Conservation (phyloP, 129 eudicot genomes). For the Ambrosia trifida region DNA sequence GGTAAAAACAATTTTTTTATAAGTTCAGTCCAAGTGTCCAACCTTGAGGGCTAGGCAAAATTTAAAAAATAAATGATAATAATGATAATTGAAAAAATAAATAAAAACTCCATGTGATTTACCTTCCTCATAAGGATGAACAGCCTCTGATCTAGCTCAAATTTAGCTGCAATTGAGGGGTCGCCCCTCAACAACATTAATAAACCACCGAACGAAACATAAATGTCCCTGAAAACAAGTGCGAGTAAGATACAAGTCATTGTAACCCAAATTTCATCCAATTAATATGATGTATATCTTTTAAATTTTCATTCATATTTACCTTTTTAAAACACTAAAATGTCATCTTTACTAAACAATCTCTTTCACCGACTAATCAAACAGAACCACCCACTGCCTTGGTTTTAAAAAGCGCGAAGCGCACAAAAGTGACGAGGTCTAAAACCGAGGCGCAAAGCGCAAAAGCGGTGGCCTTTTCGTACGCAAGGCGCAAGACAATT, state of each 20-base stretch:
- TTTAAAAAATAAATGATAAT: background rate
- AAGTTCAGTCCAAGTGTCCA: background rate
- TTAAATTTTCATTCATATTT: background rate
- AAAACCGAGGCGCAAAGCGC: no score
- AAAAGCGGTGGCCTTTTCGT: no score
- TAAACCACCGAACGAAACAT: conserved; percentile 86
- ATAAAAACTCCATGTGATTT: background rate
- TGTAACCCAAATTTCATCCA: background rate
- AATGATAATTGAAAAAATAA: background rate
- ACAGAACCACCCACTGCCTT: no score
- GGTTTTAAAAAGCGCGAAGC: no score
- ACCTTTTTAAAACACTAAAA: no score
- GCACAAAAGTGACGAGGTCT: no score
- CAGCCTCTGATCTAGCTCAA: conserved; percentile 94
- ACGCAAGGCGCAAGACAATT: no score
- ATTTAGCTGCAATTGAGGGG: conserved; percentile 68
- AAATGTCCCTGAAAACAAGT: conserved; percentile 59
- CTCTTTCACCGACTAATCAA: background rate
- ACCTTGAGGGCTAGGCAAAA: background rate
- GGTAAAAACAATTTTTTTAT: background rate
- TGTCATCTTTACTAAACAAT: background rate
- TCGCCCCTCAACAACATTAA: conserved; percentile 91
- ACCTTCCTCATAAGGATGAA: conserved; percentile 93
- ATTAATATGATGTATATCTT: background rate
- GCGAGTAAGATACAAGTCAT: background rate